Evolutionary conservation across 345 rosid species (phyloP).

Genomic region (Lagerstroemia speciosa): DNA sequence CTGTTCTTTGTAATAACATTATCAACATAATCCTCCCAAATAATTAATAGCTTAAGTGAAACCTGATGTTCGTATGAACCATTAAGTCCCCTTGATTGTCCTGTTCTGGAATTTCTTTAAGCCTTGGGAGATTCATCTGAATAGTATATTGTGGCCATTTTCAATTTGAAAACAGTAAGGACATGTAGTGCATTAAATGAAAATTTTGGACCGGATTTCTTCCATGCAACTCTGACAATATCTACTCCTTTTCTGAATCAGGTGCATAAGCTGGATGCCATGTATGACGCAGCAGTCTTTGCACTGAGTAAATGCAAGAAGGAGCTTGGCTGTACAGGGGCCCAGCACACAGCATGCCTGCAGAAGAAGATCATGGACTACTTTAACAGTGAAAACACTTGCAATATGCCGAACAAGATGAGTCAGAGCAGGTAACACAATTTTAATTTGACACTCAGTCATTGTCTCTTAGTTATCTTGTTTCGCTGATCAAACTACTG

Average conservation of each 20-base stretch:
- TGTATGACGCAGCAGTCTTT: slow-evolving; percentile 35
- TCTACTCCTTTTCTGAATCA: slow-evolving; percentile 5
- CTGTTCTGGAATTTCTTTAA: not conserved
- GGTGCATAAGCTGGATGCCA: slow-evolving; percentile 45
- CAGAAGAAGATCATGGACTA: slow-evolving; percentile 49
- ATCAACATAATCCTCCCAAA: not conserved
- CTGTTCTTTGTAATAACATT: not conserved
- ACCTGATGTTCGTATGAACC: not conserved
- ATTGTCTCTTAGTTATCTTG: not conserved
- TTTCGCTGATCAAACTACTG: slow-evolving; percentile 21
- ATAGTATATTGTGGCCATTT: not conserved
- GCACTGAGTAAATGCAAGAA: slow-evolving; percentile 36
- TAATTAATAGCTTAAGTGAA: not conserved
- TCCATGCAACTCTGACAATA: not conserved
- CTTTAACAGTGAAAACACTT: slow-evolving; percentile 28
- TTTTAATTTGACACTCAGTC: not conserved
- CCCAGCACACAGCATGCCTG: slow-evolving; percentile 47
- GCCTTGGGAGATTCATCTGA: not conserved
- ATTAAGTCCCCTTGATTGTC: not conserved
- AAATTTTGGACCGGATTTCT: not conserved
- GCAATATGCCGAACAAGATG: slow-evolving; percentile 25
- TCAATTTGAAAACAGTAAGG: not conserved
- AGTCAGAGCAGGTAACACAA: slow-evolving; percentile 38
- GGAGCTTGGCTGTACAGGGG: slow-evolving; percentile 30
- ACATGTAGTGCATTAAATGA: not conserved